Conservation (phyloP, 225 moss, liverwort and hornwort genomes). For the Pseudoscleropodium purum region DNA sequence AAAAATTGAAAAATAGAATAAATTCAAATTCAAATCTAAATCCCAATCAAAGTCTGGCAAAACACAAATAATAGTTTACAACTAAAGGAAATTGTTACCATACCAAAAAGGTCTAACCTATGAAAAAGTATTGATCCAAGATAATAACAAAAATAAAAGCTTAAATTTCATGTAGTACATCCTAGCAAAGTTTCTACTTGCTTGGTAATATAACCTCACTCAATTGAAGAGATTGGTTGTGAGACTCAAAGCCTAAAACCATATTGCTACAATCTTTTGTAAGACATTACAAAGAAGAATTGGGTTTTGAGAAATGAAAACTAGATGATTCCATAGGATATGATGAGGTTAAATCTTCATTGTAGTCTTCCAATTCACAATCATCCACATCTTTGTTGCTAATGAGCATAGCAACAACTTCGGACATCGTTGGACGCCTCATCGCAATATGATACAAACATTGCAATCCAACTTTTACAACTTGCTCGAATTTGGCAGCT, state of each 20-base stretch:
- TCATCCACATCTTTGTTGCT: not conserved
- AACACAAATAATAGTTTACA: not conserved
- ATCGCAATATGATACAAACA: not conserved
- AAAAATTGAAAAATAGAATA: not conserved
- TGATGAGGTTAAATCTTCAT: not conserved
- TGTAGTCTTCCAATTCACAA: not conserved
- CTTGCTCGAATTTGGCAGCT: not conserved
- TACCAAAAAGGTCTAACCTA: rapidly evolving
- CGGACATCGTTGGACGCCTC: not conserved
- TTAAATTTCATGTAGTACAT: not conserved
- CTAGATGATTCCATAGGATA: too few species aligned
- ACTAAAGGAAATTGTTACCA: rapidly evolving
- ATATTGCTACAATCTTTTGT: not conserved
- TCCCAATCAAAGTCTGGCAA: rapidly evolving
- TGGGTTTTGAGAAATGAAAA: not conserved
- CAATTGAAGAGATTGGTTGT: not conserved
- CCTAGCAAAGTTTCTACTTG: rapidly evolving
- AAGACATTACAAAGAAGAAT: not conserved
- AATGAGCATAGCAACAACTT: not conserved
- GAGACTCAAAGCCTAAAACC: too few species aligned
- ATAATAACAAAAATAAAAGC: not conserved
- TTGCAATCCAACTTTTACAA: not conserved
- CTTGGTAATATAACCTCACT: not conserved
- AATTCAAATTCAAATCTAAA: not conserved
- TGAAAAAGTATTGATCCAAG: not conserved